phyloP scores from a whole-genome alignment of 306 rosid genomes.

The Mucuna pruriens region DNA sequence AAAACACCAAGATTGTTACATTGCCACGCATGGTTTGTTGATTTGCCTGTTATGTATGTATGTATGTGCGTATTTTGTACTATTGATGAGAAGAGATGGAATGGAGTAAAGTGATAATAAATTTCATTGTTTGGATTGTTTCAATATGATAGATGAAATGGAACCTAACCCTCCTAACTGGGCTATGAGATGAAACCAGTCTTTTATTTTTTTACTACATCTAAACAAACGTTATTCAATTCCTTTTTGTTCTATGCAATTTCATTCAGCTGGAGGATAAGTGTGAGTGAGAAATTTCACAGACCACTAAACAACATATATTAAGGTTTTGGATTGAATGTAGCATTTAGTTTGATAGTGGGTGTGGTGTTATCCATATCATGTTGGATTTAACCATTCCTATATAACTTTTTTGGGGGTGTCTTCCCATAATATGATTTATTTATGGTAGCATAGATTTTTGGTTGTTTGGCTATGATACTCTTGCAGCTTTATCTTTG shows the following conservation, averaged over 20 bases:
- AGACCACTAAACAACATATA: background rate
- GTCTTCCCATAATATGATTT: background rate
- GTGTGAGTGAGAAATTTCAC: background rate
- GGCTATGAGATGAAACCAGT: too few relatives aligned
- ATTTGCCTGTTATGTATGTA: background rate
- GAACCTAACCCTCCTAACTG: too few relatives aligned
- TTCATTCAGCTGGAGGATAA: background rate
- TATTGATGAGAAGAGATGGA: background rate
- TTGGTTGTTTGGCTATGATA: background rate
- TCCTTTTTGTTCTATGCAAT: background rate
- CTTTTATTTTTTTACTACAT: too few relatives aligned
- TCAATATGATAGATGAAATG: background rate
- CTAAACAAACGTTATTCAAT: too few relatives aligned
- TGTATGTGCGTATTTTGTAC: background rate
- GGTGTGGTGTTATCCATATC: background rate
- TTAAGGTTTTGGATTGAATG: background rate
- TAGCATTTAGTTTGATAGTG: background rate
- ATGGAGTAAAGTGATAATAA: background rate
- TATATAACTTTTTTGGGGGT: background rate
- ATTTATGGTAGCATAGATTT: background rate
- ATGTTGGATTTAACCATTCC: background rate
- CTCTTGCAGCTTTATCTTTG: conserved; percentile 13
- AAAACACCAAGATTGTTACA: background rate
- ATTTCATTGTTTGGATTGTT: background rate
- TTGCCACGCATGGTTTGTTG: background rate